Conservation (phyloP, 768 basidiomycete species). For the Panaeolus cyanescens region DNA sequence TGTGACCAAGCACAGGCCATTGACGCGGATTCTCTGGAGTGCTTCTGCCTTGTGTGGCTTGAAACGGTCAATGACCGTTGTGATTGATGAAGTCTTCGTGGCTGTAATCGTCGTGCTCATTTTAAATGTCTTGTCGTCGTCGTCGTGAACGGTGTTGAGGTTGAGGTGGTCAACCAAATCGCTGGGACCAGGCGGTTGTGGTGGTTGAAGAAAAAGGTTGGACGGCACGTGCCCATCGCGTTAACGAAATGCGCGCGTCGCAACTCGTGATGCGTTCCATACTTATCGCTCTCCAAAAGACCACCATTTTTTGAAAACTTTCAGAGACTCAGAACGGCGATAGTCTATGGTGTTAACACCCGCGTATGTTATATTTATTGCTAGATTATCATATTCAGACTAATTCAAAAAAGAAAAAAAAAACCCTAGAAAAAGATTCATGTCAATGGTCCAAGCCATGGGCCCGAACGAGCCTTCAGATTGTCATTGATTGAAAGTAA, state of each 20-base stretch:
- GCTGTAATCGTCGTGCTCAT: background rate
- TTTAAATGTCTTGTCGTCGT: background rate
- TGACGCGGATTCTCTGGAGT: slow-evolving; percentile 41
- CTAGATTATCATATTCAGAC: no score
- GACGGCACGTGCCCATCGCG: background rate
- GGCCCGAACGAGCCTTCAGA: no score
- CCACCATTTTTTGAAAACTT: no score
- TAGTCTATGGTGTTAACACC: no score
- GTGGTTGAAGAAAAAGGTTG: slow-evolving; percentile 3
- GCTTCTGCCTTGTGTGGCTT: slow-evolving; percentile 49
- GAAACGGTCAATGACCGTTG: slow-evolving; percentile 30
- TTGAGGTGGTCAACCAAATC: background rate
- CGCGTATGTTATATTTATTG: no score
- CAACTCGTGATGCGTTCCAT: background rate
- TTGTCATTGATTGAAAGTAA: no score
- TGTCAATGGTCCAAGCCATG: no score
- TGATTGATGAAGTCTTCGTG: slow-evolving; percentile 18
- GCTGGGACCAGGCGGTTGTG: background rate
- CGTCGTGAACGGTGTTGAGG: background rate
- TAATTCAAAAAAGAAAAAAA: no score
- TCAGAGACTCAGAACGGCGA: no score
- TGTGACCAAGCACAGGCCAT: slow-evolving; percentile 35
- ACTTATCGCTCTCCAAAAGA: background rate
- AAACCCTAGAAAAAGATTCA: no score
- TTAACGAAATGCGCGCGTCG: background rate